Evolutionary conservation across 2,329 filamentous ascomycete species (phyloP).

Genomic region (Xylariaceae sp.): DNA sequence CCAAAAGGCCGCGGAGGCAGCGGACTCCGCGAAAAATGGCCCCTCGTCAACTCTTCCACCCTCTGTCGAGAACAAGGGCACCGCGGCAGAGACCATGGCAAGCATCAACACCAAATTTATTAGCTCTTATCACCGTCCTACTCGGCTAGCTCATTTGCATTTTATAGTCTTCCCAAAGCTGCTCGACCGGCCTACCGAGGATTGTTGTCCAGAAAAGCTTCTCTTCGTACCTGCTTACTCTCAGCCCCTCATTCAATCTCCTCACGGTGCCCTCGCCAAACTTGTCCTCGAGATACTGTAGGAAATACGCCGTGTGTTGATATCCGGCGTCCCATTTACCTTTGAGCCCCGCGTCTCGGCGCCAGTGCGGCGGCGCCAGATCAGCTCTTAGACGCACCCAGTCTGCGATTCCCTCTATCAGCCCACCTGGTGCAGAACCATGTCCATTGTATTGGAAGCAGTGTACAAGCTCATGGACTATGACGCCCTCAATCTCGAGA

Average conservation of each 20-base stretch:
- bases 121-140: constrained; percentile 7
- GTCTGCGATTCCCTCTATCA: constrained; percentile 90
- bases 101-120: too few relatives aligned
- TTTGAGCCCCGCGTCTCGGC: constrained; percentile 34
- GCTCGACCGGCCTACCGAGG: constrained; percentile 60
- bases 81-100: too few relatives aligned
- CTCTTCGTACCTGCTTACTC: constrained; percentile 60
- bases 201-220: constrained; percentile 63
- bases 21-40: too few relatives aligned
- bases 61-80: too few relatives aligned
- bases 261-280: constrained; percentile 58
- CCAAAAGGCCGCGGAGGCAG: too few relatives aligned
- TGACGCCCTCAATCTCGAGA: constrained; percentile 72
- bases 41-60: too few relatives aligned
- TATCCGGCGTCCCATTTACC: constrained; percentile 85
- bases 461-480: constrained; percentile 92
- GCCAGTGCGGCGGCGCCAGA: constrained; percentile 81
- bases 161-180: constrained; percentile 73
- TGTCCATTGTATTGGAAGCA: constrained; percentile 79
- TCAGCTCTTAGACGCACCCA: constrained; percentile 77
- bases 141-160: constrained; percentile 26
- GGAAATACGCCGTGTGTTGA: constrained; percentile 84
- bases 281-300: constrained; percentile 74
- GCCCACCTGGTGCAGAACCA: constrained; percentile 62
- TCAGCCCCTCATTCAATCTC: constrained; percentile 63